phyloP scores from a whole-genome alignment of 805 yeast species.

The Candida wancherniae region DNA sequence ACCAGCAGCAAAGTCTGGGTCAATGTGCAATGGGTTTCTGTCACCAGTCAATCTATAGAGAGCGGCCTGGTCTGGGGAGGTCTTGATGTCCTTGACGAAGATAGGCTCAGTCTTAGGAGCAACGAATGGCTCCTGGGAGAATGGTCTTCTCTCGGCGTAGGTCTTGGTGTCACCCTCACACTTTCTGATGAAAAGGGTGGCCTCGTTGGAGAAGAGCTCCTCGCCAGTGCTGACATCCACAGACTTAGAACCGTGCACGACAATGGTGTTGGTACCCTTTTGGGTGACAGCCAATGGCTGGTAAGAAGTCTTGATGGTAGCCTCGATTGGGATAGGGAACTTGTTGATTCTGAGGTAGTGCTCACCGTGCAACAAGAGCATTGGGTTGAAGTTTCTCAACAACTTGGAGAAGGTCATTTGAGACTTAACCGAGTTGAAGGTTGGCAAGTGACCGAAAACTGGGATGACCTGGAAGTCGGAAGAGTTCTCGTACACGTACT shows the following conservation, averaged over 20 bases:
- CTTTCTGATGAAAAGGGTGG: constrained; percentile 80
- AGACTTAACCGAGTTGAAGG: constrained; percentile 59
- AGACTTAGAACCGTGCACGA: constrained; percentile 70
- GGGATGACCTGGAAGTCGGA: constrained; percentile 81
- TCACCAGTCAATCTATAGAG: constrained; percentile 90
- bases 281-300: constrained; percentile 71
- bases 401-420: constrained; percentile 54
- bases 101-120: constrained; percentile 66
- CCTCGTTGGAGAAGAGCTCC: constrained; percentile 70
- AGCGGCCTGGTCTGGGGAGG: constrained; percentile 75
- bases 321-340: constrained; percentile 76
- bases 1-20: constrained; percentile 82
- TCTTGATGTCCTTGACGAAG: constrained; percentile 52
- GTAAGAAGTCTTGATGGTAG: constrained; percentile 54
- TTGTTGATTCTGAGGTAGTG: constrained; percentile 76
- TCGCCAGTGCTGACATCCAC: constrained; percentile 66
- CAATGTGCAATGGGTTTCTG: constrained; percentile 92
- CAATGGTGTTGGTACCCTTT: constrained; percentile 80
- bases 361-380: constrained; percentile 90
- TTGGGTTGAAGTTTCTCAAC: constrained; percentile 81
- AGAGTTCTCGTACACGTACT: constrained; percentile 74
- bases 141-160: constrained; percentile 46
- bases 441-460: constrained; percentile 85
- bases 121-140: constrained; percentile 58
- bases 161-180: constrained; percentile 51